A percentile compares a stretch with the other conserved stretches of the same genome.
These are phyloP conservation scores for Hypoxylon sp. DNA, from an alignment of 2,329 filamentous ascomycete species.

Conservation along the genomic window DNA sequence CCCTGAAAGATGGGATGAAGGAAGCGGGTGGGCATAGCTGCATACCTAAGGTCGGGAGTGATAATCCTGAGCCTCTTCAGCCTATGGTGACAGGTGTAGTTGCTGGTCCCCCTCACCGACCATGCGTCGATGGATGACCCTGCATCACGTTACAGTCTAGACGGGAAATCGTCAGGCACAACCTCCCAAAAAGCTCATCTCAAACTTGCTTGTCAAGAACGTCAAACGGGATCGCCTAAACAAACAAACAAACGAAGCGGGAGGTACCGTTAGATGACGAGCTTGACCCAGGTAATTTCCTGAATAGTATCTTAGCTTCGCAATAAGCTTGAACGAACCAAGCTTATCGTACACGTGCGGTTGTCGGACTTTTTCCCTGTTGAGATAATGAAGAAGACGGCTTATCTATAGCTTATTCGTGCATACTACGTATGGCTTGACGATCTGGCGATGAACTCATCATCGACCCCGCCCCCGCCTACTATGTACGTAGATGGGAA, in stretches of 20 bases:
- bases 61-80: conserved; percentile 33
- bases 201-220: conserved; percentile 11
- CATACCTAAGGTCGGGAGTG: conserved; percentile 31
- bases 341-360: neutral
- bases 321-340: conserved; percentile 16
- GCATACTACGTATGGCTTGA: conserved; percentile 36
- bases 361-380: conserved; percentile 20
- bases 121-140: conserved; percentile 31
- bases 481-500: conserved; percentile 23
- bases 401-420: conserved; percentile 36
- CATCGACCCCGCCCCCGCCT: conserved; percentile 41
- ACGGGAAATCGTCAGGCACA: conserved; percentile 42
- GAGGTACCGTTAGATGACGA: conserved; percentile 38
- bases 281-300: conserved; percentile 17
- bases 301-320: conserved; percentile 14
- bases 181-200: conserved; percentile 34
- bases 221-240: conserved; percentile 29
- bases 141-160: conserved; percentile 34
- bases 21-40: conserved; percentile 24
- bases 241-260: conserved; percentile 20
- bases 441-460: conserved; percentile 45
- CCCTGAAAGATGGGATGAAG: conserved; percentile 36
- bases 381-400: conserved; percentile 20
- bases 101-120: conserved; percentile 31
- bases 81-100: conserved; percentile 15